These are phyloP conservation scores for Rhodomyrtus tomentosa DNA, from an alignment of 345 rosid genomes.

Conservation along the genomic window DNA sequence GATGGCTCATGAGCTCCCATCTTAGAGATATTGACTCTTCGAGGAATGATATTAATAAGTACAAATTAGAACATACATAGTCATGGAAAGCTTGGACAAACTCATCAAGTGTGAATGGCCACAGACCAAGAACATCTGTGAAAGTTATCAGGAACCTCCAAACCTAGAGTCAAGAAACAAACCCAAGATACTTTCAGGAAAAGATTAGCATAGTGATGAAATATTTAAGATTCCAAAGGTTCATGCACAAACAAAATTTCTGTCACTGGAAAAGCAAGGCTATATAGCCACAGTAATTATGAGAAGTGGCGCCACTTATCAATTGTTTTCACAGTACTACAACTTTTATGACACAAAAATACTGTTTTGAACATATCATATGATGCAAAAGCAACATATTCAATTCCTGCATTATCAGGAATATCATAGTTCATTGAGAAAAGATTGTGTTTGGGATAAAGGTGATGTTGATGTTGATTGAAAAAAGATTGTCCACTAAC, in stretches of 20 bases:
- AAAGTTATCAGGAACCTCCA: constrained; percentile 87
- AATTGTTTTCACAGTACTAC: background rate
- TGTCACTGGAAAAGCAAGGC: background rate
- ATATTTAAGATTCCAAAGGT: background rate
- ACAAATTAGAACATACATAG: constrained; percentile 32
- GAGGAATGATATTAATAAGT: background rate
- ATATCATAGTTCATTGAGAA: background rate
- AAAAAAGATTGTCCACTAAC: background rate
- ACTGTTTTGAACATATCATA: background rate
- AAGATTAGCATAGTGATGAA: background rate
- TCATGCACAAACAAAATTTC: background rate
- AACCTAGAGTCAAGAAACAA: constrained; percentile 30
- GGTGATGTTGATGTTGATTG: no score
- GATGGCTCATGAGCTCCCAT: background rate
- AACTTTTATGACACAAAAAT: background rate
- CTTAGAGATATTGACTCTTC: background rate
- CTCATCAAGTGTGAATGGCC: constrained; percentile 95
- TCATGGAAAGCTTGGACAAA: constrained; percentile 88
- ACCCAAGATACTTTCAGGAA: background rate
- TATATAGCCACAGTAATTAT: background rate
- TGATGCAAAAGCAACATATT: background rate
- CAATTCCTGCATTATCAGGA: background rate
- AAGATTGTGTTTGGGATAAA: no score
- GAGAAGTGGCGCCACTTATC: background rate
- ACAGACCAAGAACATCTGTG: constrained; percentile 68